Evolutionary conservation across 2,329 filamentous ascomycete species (phyloP).

Genomic region (Thelonectria discophora): DNA sequence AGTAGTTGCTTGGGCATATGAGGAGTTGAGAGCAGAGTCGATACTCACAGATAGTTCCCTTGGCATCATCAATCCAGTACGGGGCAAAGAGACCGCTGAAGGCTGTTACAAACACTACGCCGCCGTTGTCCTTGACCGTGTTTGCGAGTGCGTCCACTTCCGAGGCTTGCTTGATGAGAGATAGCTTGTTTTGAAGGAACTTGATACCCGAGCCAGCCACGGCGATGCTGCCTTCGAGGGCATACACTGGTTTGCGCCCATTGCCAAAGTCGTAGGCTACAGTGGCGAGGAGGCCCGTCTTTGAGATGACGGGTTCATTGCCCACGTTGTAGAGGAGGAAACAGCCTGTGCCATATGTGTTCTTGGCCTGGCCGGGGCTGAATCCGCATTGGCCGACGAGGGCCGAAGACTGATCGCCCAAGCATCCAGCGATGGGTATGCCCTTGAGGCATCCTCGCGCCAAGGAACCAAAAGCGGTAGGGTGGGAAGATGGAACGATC

Average conservation of each 20-base stretch:
- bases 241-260: conserved; percentile 71
- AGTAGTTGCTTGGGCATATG: conserved; percentile 10
- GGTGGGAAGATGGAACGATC: conserved; percentile 83
- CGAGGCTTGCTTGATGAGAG: conserved; percentile 62
- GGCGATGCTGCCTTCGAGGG: conserved; percentile 84
- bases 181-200: conserved; percentile 72
- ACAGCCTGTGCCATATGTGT: conserved; percentile 90
- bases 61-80: conserved; percentile 94
- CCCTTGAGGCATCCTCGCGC: conserved; percentile 72
- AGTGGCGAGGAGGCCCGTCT: conserved; percentile 83
- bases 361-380: conserved; percentile 83
- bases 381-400: conserved; percentile 89
- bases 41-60: conserved; percentile 79
- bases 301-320: conserved; percentile 83
- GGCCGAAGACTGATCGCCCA: conserved; percentile 88
- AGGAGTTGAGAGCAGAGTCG: not conserved
- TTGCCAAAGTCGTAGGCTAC: conserved; percentile 84
- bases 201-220: conserved; percentile 84
- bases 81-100: conserved; percentile 92
- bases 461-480: conserved; percentile 75
- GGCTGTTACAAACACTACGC: conserved; percentile 86
- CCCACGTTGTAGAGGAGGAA: conserved; percentile 92
- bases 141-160: conserved; percentile 61
- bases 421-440: conserved; percentile 79
- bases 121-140: conserved; percentile 75